Evolutionary conservation across 257 asterid species (phyloP).

Genomic region (Cynanchum wilfordii): DNA sequence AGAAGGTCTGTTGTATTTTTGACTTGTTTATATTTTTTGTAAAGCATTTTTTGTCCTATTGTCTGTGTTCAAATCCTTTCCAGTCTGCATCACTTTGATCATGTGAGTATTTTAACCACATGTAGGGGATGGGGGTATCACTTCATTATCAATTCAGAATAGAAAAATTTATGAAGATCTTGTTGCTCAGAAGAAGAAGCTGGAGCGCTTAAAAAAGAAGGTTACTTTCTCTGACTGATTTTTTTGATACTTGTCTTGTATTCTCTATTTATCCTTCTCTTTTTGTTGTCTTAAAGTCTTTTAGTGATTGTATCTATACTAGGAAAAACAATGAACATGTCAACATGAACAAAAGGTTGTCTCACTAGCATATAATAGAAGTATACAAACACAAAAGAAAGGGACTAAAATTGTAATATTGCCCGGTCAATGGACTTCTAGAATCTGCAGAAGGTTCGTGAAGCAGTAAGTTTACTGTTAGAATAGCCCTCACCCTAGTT

Average conservation of each 20-base stretch:
- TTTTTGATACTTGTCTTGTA: background rate
- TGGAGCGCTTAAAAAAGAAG: slow-evolving; percentile 70
- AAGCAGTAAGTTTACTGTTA: background rate
- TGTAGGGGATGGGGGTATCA: slow-evolving; percentile 45
- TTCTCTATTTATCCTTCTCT: too few relatives aligned
- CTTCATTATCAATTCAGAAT: slow-evolving; percentile 55
- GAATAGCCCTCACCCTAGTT: background rate
- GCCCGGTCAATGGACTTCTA: background rate
- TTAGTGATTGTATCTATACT: background rate
- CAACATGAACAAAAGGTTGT: background rate
- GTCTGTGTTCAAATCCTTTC: background rate
- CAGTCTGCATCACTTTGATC: slow-evolving; percentile 15
- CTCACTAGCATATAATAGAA: background rate
- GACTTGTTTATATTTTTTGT: slow-evolving; percentile 1
- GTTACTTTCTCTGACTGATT: slow-evolving; percentile 23
- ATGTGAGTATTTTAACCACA: slow-evolving; percentile 12
- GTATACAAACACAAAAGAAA: background rate
- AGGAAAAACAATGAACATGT: background rate
- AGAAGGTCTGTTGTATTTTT: slow-evolving; percentile 41
- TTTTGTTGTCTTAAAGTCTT: background rate
- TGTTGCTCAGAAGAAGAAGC: slow-evolving; percentile 52
- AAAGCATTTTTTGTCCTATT: background rate
- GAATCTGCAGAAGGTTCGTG: background rate
- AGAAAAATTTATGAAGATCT: slow-evolving; percentile 50
- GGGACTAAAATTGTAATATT: background rate